phyloP scores from a whole-genome alignment of 2,329 filamentous ascomycete species.

The Aureobasidium zeae region DNA sequence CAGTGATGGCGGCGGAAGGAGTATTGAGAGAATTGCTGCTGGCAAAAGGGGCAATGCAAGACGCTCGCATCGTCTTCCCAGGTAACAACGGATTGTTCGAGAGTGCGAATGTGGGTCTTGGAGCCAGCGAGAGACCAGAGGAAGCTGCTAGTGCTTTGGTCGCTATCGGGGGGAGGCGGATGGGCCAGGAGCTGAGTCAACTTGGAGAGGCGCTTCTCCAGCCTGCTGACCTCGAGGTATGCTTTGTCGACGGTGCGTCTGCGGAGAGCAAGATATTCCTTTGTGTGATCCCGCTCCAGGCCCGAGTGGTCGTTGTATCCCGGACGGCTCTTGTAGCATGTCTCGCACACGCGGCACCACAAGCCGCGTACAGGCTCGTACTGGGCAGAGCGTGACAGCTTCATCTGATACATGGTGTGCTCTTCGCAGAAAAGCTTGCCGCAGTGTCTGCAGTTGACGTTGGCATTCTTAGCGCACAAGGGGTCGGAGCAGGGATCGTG shows the following conservation, averaged over 20 bases:
- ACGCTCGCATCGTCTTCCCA: slow-evolving; percentile 91
- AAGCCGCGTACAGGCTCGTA: slow-evolving; percentile 84
- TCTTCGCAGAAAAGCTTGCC: slow-evolving; percentile 91
- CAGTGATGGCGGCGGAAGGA: slow-evolving; percentile 91
- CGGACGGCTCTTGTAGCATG: slow-evolving; percentile 94
- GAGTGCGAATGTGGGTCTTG: slow-evolving; percentile 58
- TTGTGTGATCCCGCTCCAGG: slow-evolving; percentile 59
- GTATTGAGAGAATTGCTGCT: slow-evolving; percentile 91
- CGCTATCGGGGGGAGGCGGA: slow-evolving; percentile 56
- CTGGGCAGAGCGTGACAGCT: slow-evolving; percentile 75
- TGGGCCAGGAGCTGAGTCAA: slow-evolving; percentile 75
- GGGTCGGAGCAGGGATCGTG: slow-evolving; percentile 82
- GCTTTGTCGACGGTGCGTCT: slow-evolving; percentile 73
- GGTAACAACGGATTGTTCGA: slow-evolving; percentile 86
- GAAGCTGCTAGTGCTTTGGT: slow-evolving; percentile 39
- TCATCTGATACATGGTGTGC: slow-evolving; percentile 99
- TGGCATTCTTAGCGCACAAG: slow-evolving; percentile 74
- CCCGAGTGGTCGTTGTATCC: slow-evolving; percentile 76
- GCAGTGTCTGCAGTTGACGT: slow-evolving; percentile 87
- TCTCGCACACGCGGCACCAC: slow-evolving; percentile 95
- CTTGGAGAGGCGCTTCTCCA: slow-evolving; percentile 87
- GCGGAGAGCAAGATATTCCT: slow-evolving; percentile 60
- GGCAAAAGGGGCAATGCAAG: slow-evolving; percentile 78
- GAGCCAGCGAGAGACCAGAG: slow-evolving; percentile 47
- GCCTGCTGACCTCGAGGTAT: slow-evolving; percentile 74